phyloP scores from a whole-genome alignment of 805 yeast genomes.

The Ogataea allantospora region DNA sequence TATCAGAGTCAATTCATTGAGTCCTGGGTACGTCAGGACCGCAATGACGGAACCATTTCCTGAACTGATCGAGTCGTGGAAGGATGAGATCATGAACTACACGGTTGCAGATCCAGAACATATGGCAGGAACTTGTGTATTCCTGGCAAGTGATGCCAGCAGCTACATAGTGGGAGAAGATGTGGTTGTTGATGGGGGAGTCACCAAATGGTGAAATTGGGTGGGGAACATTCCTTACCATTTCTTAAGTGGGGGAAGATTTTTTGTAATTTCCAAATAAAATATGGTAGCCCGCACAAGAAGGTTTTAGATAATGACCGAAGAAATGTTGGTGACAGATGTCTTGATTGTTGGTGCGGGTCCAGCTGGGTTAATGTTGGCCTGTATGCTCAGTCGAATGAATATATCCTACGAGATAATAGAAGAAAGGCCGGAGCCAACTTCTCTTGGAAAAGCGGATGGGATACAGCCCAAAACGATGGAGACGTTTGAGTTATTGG shows the following conservation, averaged over 20 bases:
- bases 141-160: conserved; percentile 52
- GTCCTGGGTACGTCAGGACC: conserved; percentile 52
- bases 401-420: conserved; percentile 30
- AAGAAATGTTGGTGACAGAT: conserved; percentile 19
- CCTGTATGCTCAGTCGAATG: conserved; percentile 26
- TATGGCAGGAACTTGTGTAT: conserved; percentile 51
- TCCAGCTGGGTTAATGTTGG: conserved; percentile 38
- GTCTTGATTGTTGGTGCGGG: conserved; percentile 38
- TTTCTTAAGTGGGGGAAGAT: conserved; percentile 1
- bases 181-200: conserved; percentile 47
- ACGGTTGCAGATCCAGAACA: conserved; percentile 49
- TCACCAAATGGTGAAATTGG: conserved; percentile 13
- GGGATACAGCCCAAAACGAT: conserved; percentile 35
- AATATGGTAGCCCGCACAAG: too few relatives aligned
- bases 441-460: conserved; percentile 37
- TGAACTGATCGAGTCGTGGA: conserved; percentile 28
- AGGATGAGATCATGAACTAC: conserved; percentile 41
- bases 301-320: not conserved
- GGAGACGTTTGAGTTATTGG: conserved; percentile 28
- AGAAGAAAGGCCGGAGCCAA: conserved; percentile 31
- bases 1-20: conserved; percentile 47
- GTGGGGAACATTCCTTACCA: not conserved
- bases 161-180: conserved; percentile 50
- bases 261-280: too few relatives aligned
- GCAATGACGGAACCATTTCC: conserved; percentile 38